Evolutionary conservation across 768 basidiomycete species (phyloP).

Genomic region (Tephrocybe sp.): DNA sequence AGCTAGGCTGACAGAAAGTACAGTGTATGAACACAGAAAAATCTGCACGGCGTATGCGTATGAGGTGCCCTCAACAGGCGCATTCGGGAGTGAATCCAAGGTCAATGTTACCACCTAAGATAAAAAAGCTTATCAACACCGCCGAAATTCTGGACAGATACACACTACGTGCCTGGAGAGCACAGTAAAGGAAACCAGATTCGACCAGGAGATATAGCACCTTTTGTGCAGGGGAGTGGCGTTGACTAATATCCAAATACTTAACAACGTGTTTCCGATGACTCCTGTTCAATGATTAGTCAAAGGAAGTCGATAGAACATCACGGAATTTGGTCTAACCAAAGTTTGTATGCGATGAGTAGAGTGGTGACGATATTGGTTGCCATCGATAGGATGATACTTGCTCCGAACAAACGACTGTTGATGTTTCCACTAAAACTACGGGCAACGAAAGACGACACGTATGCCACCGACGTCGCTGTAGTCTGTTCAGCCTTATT

Average conservation of each 20-base stretch:
- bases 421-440: not conserved
- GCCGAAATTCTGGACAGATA: not conserved
- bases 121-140: too few species aligned
- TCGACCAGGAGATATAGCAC: conserved; percentile 5
- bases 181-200: conserved; percentile 4
- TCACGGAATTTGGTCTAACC: too few species aligned
- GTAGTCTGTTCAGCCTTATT: too few species aligned
- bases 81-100: conserved; percentile 4
- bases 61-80: not conserved
- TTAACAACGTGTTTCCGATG: conserved; percentile 3
- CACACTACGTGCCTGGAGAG: not conserved
- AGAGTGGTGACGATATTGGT: conserved; percentile 8
- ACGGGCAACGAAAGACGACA: not conserved
- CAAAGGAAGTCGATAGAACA: not conserved
- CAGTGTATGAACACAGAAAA: conserved; percentile 2
- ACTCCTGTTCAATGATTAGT: not conserved
- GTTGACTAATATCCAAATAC: not conserved
- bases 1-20: conserved; percentile 4
- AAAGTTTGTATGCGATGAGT: conserved; percentile 8
- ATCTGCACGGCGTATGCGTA: conserved; percentile 1
- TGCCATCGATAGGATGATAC: conserved; percentile 4
- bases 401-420: not conserved
- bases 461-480: conserved; percentile 1
- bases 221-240: conserved; percentile 1
- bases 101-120: not conserved